Evolutionary conservation across 805 yeast genomes (phyloP).

Genomic region (Kazachstania africana): DNA sequence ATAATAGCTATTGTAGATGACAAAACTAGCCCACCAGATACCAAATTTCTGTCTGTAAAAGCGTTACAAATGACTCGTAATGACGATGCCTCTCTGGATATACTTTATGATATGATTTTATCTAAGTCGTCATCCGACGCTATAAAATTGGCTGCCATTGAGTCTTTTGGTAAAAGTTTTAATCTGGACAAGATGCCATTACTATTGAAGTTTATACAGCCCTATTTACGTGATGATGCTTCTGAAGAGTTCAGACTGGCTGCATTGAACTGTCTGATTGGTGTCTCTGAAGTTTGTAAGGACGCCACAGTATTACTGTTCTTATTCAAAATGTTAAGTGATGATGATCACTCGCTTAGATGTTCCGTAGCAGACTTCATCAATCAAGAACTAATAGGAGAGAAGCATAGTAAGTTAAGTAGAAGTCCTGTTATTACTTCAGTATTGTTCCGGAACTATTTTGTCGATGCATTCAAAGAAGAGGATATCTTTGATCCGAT

Average conservation of each 20-base stretch:
- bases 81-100: conserved; percentile 12
- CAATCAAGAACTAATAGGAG: too few relatives aligned
- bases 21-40: conserved; percentile 29
- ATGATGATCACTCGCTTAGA: conserved; percentile 59
- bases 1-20: conserved; percentile 15
- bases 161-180: conserved; percentile 38
- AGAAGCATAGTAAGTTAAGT: background rate
- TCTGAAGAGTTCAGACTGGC: conserved; percentile 17
- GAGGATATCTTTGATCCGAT: background rate
- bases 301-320: conserved; percentile 10
- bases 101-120: conserved; percentile 17
- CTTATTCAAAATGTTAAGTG: conserved; percentile 35
- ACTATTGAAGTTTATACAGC: conserved; percentile 5
- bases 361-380: conserved; percentile 34
- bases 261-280: conserved; percentile 13
- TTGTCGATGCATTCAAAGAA: conserved; percentile 1
- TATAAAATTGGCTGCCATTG: conserved; percentile 37
- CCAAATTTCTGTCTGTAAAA: conserved; percentile 33
- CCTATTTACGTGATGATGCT: conserved; percentile 12
- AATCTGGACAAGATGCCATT: conserved; percentile 9
- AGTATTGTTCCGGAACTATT: background rate
- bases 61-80: conserved; percentile 21
- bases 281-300: conserved; percentile 4
- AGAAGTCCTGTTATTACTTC: conserved; percentile 3
- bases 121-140: too few relatives aligned